A percentile compares a stretch with the other conserved stretches of the same genome.
phyloP scores from a whole-genome alignment of 176 grass and related monocot species.

The Otatea glauca region DNA sequence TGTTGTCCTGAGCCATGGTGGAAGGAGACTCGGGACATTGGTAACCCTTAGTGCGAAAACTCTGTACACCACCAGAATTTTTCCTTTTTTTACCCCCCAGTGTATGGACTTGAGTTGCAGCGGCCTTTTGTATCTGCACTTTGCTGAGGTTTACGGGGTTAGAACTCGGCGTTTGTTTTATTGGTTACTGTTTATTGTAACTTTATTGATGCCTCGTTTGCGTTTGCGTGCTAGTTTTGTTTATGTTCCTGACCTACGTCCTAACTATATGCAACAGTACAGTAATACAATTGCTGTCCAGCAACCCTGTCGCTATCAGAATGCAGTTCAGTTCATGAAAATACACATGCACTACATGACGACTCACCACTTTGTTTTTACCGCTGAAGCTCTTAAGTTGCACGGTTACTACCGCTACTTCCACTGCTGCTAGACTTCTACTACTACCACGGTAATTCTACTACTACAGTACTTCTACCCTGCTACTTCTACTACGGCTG shows the following conservation, averaged over 20 bases:
- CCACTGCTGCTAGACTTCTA: too few species aligned
- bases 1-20: slow-evolving; percentile 4
- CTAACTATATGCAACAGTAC: background rate
- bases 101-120: slow-evolving; percentile 52
- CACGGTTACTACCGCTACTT: too few species aligned
- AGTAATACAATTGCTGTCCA: background rate
- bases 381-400: too few species aligned
- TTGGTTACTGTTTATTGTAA: slow-evolving; percentile 56
- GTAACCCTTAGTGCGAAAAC: slow-evolving; percentile 18
- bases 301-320: background rate
- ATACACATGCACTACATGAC: background rate
- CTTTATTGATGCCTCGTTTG: slow-evolving; percentile 24
- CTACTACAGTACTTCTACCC: too few species aligned
- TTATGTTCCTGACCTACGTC: background rate
- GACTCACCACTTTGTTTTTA: too few species aligned
- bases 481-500: too few species aligned
- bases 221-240: slow-evolving; percentile 26
- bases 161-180: slow-evolving; percentile 40
- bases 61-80: slow-evolving; percentile 41
- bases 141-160: slow-evolving; percentile 45
- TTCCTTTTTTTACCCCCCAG: background rate
- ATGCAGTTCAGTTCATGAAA: background rate
- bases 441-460: too few species aligned
- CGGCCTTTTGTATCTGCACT: slow-evolving; percentile 50
- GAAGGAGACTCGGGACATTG: slow-evolving; percentile 33